Evolutionary conservation across 768 basidiomycete genomes (phyloP).

Genomic region (Coprinopsis strossmayeri): DNA sequence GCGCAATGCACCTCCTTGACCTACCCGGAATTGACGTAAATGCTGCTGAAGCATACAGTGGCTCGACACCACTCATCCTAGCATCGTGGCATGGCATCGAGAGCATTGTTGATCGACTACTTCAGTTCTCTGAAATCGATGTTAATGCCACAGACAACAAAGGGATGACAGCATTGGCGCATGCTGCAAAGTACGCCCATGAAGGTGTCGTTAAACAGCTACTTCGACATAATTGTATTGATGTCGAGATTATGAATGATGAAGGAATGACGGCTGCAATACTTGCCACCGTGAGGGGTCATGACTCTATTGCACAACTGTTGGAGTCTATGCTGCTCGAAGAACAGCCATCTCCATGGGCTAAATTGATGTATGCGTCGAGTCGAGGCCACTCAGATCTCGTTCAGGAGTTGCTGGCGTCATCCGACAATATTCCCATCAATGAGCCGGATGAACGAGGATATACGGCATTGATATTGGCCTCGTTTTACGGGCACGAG

Average conservation of each 20-base stretch:
- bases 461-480: neutral
- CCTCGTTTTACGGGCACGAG: neutral
- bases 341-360: too few relatives aligned
- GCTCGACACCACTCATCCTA: constrained; percentile 2
- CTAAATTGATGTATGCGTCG: too few relatives aligned
- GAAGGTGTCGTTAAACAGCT: neutral
- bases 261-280: neutral
- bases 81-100: neutral
- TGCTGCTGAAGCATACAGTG: neutral
- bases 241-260: neutral
- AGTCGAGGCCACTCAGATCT: neutral
- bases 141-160: constrained; percentile 1
- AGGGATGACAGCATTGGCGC: constrained; percentile 2
- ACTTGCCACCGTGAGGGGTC: neutral
- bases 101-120: neutral
- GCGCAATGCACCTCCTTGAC: too few relatives aligned
- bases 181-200: neutral
- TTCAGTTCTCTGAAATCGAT: neutral
- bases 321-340: too few relatives aligned
- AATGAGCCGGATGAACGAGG: neutral
- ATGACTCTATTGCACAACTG: too few relatives aligned
- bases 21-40: neutral
- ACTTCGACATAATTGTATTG: neutral
- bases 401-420: neutral
- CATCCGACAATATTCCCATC: neutral